These are phyloP conservation scores for Nitzschia sp. DNA, from an alignment of 108 stramenopile genomes.

Conservation along the genomic window DNA sequence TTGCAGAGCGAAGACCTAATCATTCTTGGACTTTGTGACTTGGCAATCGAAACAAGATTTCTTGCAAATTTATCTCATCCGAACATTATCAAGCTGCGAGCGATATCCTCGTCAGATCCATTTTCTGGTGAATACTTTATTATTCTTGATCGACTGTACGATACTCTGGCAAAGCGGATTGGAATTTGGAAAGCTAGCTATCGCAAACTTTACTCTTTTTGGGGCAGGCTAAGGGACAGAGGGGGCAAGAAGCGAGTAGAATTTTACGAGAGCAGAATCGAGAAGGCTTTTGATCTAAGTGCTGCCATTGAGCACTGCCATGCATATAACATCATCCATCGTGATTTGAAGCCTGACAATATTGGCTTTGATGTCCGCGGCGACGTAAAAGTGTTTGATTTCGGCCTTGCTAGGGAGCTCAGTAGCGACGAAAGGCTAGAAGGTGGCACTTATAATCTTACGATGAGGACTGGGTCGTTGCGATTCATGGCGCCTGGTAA, in stretches of 20 bases:
- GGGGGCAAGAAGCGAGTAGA: conserved; percentile 22
- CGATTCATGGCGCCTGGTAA: neutral
- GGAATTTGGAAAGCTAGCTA: conserved; percentile 54
- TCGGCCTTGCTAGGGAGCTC: conserved; percentile 25
- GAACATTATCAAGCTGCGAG: conserved; percentile 67
- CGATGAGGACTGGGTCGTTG: neutral
- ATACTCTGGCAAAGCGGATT: conserved; percentile 65
- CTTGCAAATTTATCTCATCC: conserved; percentile 56
- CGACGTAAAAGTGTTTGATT: conserved; percentile 54
- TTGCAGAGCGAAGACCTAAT: neutral
- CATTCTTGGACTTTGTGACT: conserved; percentile 48
- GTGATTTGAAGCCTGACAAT: conserved; percentile 45
- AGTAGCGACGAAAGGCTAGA: neutral
- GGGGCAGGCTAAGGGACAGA: neutral
- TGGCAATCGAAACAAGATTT: conserved; percentile 61
- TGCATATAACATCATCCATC: conserved; percentile 37
- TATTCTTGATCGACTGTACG: conserved; percentile 61
- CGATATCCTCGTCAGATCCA: conserved; percentile 6
- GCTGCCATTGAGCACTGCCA: conserved; percentile 44
- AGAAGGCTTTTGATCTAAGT: conserved; percentile 44
- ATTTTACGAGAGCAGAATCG: conserved; percentile 40
- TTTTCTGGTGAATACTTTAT: conserved; percentile 63
- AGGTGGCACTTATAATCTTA: neutral
- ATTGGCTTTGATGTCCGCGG: conserved; percentile 44
- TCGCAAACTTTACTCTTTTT: conserved; percentile 10